Conservation (phyloP, 768 basidiomycete species). For the Gymnopilus junonius region DNA sequence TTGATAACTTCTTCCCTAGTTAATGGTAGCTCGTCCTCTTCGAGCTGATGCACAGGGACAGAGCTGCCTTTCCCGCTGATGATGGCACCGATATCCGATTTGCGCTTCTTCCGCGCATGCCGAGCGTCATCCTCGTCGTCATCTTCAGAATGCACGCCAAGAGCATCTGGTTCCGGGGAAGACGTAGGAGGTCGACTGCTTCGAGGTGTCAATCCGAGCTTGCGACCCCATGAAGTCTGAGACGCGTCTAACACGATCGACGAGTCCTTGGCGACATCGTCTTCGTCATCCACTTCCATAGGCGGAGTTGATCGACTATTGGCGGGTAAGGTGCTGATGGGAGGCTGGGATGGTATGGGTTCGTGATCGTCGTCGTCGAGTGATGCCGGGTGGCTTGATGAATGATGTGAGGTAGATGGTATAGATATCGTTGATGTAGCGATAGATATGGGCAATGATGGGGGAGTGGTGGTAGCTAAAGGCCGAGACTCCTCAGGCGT, state of each 20-base stretch:
- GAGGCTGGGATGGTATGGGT: neutral
- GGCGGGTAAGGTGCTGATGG: neutral
- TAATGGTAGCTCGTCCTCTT: neutral
- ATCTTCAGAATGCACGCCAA: neutral
- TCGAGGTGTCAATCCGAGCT: slow-evolving; percentile 29
- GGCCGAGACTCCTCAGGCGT: neutral
- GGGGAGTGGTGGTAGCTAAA: neutral
- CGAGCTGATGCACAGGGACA: neutral
- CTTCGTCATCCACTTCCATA: slow-evolving; percentile 15
- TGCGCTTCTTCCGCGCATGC: slow-evolving; percentile 42
- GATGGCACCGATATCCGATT: slow-evolving; percentile 14
- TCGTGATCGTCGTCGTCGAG: neutral
- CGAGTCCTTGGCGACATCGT: neutral
- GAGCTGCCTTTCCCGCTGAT: neutral
- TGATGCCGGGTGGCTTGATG: neutral
- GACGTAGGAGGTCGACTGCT: neutral
- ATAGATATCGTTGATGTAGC: neutral
- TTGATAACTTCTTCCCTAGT: neutral
- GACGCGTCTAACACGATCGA: slow-evolving; percentile 24
- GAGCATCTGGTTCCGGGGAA: neutral
- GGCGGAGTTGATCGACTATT: slow-evolving; percentile 7
- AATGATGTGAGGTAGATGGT: neutral
- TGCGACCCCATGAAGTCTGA: slow-evolving; percentile 26
- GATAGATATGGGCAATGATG: neutral
- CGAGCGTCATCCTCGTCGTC: slow-evolving; percentile 1